A percentile compares a stretch with the other conserved stretches of the same genome.
phyloP scores from a whole-genome alignment of 1,284 basidiomycete genomes.

The Malassezia slooffiae region DNA sequence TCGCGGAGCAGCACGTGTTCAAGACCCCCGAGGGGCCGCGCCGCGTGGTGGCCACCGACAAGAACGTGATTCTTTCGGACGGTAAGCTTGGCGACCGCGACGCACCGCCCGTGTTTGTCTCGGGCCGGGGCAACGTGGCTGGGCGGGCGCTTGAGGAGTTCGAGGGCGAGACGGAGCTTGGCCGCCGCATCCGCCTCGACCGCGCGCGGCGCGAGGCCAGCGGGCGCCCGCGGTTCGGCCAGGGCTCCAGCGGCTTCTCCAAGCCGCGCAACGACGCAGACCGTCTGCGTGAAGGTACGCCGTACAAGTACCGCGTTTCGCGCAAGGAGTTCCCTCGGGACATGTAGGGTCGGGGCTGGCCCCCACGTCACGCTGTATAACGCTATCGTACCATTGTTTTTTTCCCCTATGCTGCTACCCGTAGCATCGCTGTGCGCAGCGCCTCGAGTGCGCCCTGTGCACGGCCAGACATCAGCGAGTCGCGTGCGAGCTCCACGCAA shows the following conservation, averaged over 20 bases:
- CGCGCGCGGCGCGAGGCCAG: constrained; percentile 30
- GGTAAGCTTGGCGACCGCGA: constrained; percentile 29
- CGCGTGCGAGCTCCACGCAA: constrained; percentile 12
- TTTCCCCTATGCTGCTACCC: too few species aligned
- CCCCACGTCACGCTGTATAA: too few species aligned
- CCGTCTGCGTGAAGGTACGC: constrained; percentile 29
- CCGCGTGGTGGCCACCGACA: constrained; percentile 30
- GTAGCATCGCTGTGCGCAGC: constrained; percentile 9
- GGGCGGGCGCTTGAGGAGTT: constrained; percentile 22
- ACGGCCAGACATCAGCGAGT: background rate
- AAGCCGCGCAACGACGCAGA: constrained; percentile 35
- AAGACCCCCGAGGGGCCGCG: constrained; percentile 36
- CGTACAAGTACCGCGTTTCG: constrained; percentile 31
- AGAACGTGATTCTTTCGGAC: constrained; percentile 29
- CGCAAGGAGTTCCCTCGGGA: too few species aligned
- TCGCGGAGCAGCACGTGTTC: constrained; percentile 39
- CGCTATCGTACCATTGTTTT: too few species aligned
- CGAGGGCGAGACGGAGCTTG: constrained; percentile 36
- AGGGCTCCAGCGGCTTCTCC: constrained; percentile 30
- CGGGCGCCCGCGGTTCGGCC: constrained; percentile 27
- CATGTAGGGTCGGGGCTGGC: too few species aligned
- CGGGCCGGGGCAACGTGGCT: constrained; percentile 9
- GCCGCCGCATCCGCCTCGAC: constrained; percentile 27
- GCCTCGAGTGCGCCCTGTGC: background rate
- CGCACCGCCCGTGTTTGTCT: constrained; percentile 19